Base-by-base conservation (phyloP, 768 basidiomycete species). In the Hygrophorus russula region DNA sequence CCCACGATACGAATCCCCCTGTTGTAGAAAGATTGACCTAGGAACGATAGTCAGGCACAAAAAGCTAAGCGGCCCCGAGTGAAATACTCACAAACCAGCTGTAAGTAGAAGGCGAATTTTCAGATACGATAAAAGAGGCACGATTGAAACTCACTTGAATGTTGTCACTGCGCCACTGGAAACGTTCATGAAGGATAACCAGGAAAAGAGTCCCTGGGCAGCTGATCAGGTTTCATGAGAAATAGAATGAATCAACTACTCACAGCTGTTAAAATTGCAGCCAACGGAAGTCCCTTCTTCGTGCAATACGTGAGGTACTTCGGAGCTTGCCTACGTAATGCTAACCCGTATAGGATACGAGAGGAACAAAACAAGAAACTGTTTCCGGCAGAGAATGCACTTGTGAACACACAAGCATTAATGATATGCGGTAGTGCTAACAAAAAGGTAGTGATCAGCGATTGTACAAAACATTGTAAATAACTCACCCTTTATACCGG, bases 301-400 rank as follows among this genome's bases (percentile, higher is more conserved):
- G 72, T 73, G 43, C 69, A 72, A 41, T 65, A 62, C 0, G 64
- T 53, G 30, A 76, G 57, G 42, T 66, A 53, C 44, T 48, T 63
- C 0, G 70, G 72, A 3, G 70, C 73, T 46, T 76, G 73, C 14
- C 72, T 71, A 49, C 71, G 67, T 35, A 71, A 60, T 4, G 73
- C 67, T 32, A 76, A 65, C 12, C 74, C 74, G 43, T 76, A 71
- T n/a, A 75, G 62, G 7, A 73, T 68, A 45, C 74, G 67, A 20
- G 71, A 74, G 4, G 67, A 55, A 44, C 63, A 72, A 64, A 77
- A 83, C 43, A 81, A 51, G 67, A 65, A 75, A 48, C 76, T 78
- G 60, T 80, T 84, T 41, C 73, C 78, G 12, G 82, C 78, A 19
- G 80, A 83, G 66, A 83, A 80, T 2, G 81, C 80, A 49, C 73